These are phyloP conservation scores for Penstemon barbatus DNA, from an alignment of 257 asterid species.

Conservation along the genomic window DNA sequence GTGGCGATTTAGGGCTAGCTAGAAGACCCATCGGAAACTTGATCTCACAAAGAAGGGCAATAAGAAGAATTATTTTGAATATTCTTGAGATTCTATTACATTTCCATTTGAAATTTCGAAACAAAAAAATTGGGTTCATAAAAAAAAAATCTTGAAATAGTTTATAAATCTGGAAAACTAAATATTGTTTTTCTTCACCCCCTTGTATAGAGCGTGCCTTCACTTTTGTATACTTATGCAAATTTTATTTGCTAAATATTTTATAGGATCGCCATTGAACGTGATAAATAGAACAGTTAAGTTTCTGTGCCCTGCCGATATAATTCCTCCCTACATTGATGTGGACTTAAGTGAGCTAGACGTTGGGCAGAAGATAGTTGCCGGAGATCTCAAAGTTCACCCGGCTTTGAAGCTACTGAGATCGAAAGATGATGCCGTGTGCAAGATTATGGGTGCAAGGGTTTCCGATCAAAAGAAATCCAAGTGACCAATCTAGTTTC, in stretches of 20 bases:
- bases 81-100: background rate
- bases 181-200: background rate
- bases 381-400: slow-evolving; percentile 81
- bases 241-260: slow-evolving; percentile 10
- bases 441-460: slow-evolving; percentile 51
- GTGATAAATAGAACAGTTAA: slow-evolving; percentile 79
- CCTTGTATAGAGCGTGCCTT: background rate
- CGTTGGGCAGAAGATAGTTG: slow-evolving; percentile 75
- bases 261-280: slow-evolving; percentile 75
- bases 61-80: background rate
- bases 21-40: no score
- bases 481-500: slow-evolving; percentile 27
- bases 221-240: background rate
- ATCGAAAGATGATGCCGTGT: slow-evolving; percentile 41
- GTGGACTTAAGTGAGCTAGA: slow-evolving; percentile 90
- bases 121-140: no score
- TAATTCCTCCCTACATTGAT: slow-evolving; percentile 84
- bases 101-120: no score
- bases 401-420: slow-evolving; percentile 73
- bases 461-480: slow-evolving; percentile 54
- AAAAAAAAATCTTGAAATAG: no score
- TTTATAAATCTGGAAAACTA: no score
- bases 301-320: slow-evolving; percentile 83
- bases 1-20: no score
- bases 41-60: no score